Base-by-base conservation (phyloP, 73 alveolate genomes). In the Symbiodinium pilosum region DNA sequence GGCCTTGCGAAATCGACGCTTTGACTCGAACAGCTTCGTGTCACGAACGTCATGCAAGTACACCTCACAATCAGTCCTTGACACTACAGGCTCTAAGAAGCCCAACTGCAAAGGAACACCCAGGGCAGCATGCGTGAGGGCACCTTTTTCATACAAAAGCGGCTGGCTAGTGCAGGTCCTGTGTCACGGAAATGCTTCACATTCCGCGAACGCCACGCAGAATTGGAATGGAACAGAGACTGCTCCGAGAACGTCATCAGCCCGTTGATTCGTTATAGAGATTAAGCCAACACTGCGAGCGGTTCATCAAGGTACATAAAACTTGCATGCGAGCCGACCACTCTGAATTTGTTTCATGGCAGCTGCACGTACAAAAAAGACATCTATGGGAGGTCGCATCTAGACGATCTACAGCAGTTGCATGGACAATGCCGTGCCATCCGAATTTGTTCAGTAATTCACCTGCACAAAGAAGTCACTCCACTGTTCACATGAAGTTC, bases 1-100 rank as follows among this genome's bases (percentile, higher is more conserved):
- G 64, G 99, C 99, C 98, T 99, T 99, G 85, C 96, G 99, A 39
- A 99, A 89, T 77, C 99, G 95, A 91, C 98, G 88, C 88, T 99
- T 93, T 21, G 99, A 99, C 86, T 99, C 99, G 83, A 99, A 83
- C 83, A 99, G 99, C 56, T 93, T 99, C 32, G 99, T 95, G 87
- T 99, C 99, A 30, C 99, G 95, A 64, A 99, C 81, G 92, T 99
- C 99, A 93, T 99, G 99, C 43, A 99, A 34, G 87, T 47, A 93
- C 54, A 93, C 85, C 92, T 88, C 87, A 59, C 44, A 30, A n/a
- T 24, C 38, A 40, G 14, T 43, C 11, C 18, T n/a, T 26, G 4
- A 26, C 28, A 43, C 52, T 20, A 77, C 36, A 36, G n/a, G n/a
- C 59, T 47, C 59, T 47, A 14, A 14, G 21, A 47, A 47, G 59